phyloP scores from a whole-genome alignment of 139 green algal species.

The Chlorella sp. region DNA sequence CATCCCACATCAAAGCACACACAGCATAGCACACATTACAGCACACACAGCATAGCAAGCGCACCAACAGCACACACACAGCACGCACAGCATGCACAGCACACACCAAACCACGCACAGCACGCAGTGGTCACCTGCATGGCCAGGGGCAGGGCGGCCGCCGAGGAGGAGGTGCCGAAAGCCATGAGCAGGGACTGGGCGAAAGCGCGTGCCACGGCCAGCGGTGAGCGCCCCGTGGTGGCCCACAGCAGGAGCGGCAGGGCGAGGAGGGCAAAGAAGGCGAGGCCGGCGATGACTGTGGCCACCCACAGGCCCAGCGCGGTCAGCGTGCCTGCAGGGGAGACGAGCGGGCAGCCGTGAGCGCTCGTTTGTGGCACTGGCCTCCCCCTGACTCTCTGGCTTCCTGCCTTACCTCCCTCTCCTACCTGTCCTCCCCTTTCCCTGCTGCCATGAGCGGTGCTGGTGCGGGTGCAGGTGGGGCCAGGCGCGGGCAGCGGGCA shows the following conservation, averaged over 20 bases:
- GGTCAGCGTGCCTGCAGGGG: constrained; percentile 24
- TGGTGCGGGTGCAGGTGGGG: no score
- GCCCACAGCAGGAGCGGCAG: constrained; percentile 53
- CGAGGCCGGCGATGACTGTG: constrained; percentile 58
- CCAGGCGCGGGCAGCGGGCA: no score
- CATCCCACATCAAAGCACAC: no score
- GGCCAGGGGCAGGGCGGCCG: constrained; percentile 60
- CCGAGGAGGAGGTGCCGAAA: constrained; percentile 62
- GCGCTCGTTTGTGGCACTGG: background rate
- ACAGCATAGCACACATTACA: no score
- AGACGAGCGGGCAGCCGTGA: background rate
- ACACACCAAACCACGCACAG: no score
- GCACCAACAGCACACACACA: background rate
- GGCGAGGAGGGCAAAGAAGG: constrained; percentile 45
- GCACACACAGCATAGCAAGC: no score
- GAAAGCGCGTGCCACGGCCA: constrained; percentile 13
- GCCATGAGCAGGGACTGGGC: constrained; percentile 54
- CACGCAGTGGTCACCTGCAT: constrained; percentile 34
- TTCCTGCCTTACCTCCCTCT: no score
- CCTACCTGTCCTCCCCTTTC: no score
- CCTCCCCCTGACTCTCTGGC: no score
- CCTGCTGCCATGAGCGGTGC: no score
- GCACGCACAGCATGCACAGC: background rate
- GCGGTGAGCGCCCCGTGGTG: constrained; percentile 47
- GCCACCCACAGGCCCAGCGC: constrained; percentile 61